phyloP scores from a whole-genome alignment of 78 protist genomes.

The Pelomyxa schiedti region DNA sequence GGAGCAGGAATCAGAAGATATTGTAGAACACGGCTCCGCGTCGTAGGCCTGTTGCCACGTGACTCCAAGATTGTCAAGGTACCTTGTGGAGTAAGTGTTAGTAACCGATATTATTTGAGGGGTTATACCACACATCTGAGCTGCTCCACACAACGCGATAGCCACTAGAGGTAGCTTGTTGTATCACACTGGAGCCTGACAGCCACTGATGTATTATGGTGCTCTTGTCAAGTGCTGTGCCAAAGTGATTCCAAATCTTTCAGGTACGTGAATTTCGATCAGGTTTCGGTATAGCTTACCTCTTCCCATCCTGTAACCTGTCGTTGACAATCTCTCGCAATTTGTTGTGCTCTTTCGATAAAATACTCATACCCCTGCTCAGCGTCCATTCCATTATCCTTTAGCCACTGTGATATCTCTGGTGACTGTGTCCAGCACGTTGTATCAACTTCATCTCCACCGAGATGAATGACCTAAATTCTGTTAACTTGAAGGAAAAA shows the following conservation, averaged over 20 bases:
- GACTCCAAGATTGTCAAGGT: conserved; percentile 32
- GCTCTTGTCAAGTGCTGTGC: conserved; percentile 11
- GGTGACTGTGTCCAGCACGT: conserved; percentile 41
- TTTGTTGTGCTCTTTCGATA: conserved; percentile 1
- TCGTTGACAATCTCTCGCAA: conserved; percentile 5
- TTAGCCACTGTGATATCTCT: conserved; percentile 13
- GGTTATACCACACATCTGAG: conserved; percentile 5
- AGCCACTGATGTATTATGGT: conserved; percentile 25
- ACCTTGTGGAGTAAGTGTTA: conserved; percentile 1
- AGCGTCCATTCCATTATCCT: background rate
- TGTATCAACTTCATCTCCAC: conserved; percentile 67
- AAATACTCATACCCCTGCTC: conserved; percentile 24
- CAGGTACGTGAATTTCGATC: background rate
- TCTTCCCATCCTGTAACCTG: conserved; percentile 8
- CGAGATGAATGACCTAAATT: background rate
- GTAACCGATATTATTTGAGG: too few relatives aligned
- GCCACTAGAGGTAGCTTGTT: conserved; percentile 3
- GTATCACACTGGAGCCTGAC: background rate
- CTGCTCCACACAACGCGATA: conserved; percentile 17
- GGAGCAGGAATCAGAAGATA: background rate
- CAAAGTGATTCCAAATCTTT: conserved; percentile 26
- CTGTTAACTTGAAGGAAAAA: background rate
- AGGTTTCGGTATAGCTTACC: background rate
- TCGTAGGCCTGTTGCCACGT: conserved; percentile 31
- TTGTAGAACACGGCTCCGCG: conserved; percentile 40